Evolutionary conservation across 2,329 filamentous ascomycete species (phyloP).

Genomic region (Geosmithia flava): DNA sequence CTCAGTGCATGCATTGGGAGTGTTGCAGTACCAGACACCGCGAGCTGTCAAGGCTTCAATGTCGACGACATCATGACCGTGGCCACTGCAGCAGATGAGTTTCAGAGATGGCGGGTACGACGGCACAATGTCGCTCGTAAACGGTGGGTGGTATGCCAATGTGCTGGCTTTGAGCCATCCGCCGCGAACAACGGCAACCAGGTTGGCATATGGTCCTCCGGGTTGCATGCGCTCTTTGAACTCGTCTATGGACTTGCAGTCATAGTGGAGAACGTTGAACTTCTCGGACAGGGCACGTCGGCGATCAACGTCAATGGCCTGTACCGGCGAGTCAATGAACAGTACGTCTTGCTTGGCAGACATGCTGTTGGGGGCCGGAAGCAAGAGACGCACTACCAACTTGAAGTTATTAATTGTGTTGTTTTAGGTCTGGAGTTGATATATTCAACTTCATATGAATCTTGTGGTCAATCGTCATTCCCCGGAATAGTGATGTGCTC

Average conservation of each 20-base stretch:
- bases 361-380: too few species aligned
- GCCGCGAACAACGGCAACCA: conserved; percentile 6
- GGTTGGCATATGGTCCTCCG: conserved; percentile 5
- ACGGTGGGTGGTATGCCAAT: conserved; percentile 5
- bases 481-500: too few species aligned
- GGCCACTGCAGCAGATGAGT: conserved; percentile 7
- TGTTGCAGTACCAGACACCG: conserved; percentile 40
- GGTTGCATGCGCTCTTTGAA: conserved; percentile 7
- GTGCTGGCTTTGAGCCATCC: conserved; percentile 8
- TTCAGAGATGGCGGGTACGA: conserved; percentile 6
- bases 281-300: conserved; percentile 3
- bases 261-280: conserved; percentile 6
- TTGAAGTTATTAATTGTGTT: too few species aligned
- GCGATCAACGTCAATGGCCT: conserved; percentile 3
- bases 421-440: too few species aligned
- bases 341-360: too few species aligned
- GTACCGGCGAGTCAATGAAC: neutral
- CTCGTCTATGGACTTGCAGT: conserved; percentile 6
- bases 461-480: too few species aligned
- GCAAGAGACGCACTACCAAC: too few species aligned
- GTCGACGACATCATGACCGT: conserved; percentile 11
- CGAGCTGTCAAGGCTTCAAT: conserved; percentile 26
- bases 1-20: conserved; percentile 36
- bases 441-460: too few species aligned
- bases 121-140: conserved; percentile 5